Evolutionary conservation across 2,329 filamentous ascomycete genomes (phyloP).

Genomic region (Pyricularia pennisetigena): DNA sequence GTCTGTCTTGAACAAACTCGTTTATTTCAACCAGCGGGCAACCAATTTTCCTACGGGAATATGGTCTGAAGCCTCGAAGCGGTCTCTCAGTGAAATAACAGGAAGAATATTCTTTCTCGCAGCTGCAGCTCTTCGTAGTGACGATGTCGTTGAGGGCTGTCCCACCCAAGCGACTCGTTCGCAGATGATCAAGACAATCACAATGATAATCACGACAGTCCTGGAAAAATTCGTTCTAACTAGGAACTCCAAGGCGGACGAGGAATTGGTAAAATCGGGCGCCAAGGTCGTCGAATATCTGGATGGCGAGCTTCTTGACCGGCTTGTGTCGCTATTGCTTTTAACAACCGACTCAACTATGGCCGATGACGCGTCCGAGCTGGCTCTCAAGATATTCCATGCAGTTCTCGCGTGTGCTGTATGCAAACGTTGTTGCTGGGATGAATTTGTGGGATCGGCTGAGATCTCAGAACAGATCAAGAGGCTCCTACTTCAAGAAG

Average conservation of each 20-base stretch:
- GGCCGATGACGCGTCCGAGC: constrained; percentile 11
- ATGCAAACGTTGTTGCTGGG: constrained; percentile 24
- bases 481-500: constrained; percentile 26
- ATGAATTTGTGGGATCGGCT: constrained; percentile 12
- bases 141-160: constrained; percentile 37
- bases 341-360: constrained; percentile 8
- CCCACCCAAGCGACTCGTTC: constrained; percentile 12
- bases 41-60: constrained; percentile 11
- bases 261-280: not conserved
- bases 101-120: constrained; percentile 42
- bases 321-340: constrained; percentile 5
- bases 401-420: constrained; percentile 25
- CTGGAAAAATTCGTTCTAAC: not conserved
- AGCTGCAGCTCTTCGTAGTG: constrained; percentile 50
- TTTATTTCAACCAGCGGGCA: constrained; percentile 30
- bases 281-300: not conserved
- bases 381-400: constrained; percentile 21
- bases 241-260: not conserved
- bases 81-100: constrained; percentile 22
- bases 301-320: not conserved
- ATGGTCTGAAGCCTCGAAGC: constrained; percentile 11
- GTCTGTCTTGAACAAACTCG: constrained; percentile 53
- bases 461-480: constrained; percentile 16
- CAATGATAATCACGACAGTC: not conserved
- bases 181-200: not conserved